A percentile compares a stretch with the other conserved stretches of the same genome.
These are phyloP conservation scores for Fusarium acutatum DNA, from an alignment of 2,329 filamentous ascomycete species.

Conservation along the genomic window DNA sequence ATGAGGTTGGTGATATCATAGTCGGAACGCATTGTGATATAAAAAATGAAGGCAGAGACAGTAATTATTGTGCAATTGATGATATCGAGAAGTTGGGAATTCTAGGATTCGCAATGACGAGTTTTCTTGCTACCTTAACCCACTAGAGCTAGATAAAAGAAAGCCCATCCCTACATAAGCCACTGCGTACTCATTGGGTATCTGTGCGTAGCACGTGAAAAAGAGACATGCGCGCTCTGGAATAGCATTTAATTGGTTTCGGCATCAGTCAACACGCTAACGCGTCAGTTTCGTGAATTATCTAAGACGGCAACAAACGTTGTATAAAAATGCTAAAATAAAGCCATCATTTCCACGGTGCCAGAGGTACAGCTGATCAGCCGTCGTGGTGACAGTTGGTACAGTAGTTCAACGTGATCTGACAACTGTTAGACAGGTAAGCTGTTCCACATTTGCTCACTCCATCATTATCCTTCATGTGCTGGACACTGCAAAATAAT, in stretches of 20 bases:
- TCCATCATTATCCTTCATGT: constrained; percentile 23
- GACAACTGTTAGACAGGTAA: constrained; percentile 22
- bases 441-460: constrained; percentile 24
- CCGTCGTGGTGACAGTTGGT: constrained; percentile 18
- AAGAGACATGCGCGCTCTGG: background rate
- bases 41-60: background rate
- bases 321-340: background rate
- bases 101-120: background rate
- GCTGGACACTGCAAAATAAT: background rate
- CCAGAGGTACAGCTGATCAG: background rate
- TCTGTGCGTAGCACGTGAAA: background rate
- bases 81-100: background rate
- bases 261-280: background rate
- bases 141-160: background rate
- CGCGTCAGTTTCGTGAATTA: background rate
- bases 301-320: background rate
- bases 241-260: background rate
- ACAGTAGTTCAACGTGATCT: constrained; percentile 25
- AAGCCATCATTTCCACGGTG: background rate
- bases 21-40: background rate
- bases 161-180: background rate
- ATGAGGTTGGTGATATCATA: background rate
- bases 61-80: background rate
- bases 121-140: background rate
- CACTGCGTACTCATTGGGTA: background rate